A percentile compares a stretch with the other conserved stretches of the same genome.
Conservation (phyloP, 345 rosid genomes). For the Pelargonium nanum region DNA sequence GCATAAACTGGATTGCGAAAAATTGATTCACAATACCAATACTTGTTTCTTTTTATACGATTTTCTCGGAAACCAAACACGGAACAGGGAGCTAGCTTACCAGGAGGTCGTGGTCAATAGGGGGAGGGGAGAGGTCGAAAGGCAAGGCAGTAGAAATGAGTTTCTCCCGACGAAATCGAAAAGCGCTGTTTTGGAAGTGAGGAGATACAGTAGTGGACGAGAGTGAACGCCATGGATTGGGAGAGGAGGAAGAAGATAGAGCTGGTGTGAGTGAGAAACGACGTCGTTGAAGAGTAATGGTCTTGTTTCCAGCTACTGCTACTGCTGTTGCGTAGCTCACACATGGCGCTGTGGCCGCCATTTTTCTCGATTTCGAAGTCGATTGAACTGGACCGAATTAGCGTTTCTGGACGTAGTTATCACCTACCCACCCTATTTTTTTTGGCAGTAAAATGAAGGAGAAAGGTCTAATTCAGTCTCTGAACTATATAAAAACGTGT, state of each 20-base stretch:
- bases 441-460: too few relatives aligned
- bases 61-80: not conserved
- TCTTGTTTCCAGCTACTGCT: not conserved
- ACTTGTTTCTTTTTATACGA: not conserved
- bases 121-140: constrained; percentile 77
- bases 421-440: too few relatives aligned
- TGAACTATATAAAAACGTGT: too few relatives aligned
- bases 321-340: not conserved
- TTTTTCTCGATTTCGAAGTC: not conserved
- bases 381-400: too few relatives aligned
- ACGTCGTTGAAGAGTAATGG: not conserved
- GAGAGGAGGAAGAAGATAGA: not conserved
- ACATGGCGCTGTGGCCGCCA: not conserved
- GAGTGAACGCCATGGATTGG: not conserved
- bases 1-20: not conserved
- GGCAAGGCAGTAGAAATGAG: constrained; percentile 26
- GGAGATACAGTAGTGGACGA: not conserved
- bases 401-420: too few relatives aligned
- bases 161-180: not conserved
- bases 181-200: not conserved
- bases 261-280: not conserved
- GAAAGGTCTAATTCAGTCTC: too few relatives aligned
- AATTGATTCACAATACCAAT: not conserved
- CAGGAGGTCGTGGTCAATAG: constrained; percentile 66
- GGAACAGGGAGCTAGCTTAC: constrained; percentile 33